Evolutionary conservation across 208 protist species (phyloP), one percentile per base, ranked within the genome.

Genomic region (Naegleria gruberi): DNA sequence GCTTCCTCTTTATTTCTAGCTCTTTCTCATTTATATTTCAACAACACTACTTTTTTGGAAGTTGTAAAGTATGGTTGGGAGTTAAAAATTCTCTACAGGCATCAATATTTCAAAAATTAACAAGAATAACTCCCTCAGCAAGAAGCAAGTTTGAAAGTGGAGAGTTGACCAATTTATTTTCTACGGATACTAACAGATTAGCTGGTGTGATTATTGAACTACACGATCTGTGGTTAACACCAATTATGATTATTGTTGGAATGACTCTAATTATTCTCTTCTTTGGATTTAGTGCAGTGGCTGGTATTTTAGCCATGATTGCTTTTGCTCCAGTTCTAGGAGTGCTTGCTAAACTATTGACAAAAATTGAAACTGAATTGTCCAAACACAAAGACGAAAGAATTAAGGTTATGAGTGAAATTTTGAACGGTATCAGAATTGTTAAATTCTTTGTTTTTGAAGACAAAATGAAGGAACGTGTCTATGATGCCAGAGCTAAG

Each of bases 361-460:
- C 92, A 34, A 77, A 55, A 5, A 89, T 91, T 47, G 91, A 92
- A 8, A 65, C 41, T 30, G 40, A 89, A 37, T 19, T 94, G 45
- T 88, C 93, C 26, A 89, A 89, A 47, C 82, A 88, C 37, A 98
- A 93, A 0, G 97, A 98, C 91, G 92, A 92, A 30, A 95, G 97
- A 86, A 91, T 98, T 41, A 97, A 96, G 90, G 90, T 92, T 6
- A 96, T 95, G n/a, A 97, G 95, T 89, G 97, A 98, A 91, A 89
- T 97, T 17, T 90, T 98, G 12, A 93, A 94, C 17, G 95, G 95
- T 19, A 97, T 98, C n/a, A 93, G 95, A 83, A 94, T 98, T 19
- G 94, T 97, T 73, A 98, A 98, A 91, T 93, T 97, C 4, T 97
- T 95, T 92, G 94, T 93, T 3, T 98, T 96, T 96, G 96, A 97